A percentile compares a stretch with the other conserved stretches of the same genome.
phyloP scores from a whole-genome alignment of 169 alveolate genomes.

The Miamiensis avidus region DNA sequence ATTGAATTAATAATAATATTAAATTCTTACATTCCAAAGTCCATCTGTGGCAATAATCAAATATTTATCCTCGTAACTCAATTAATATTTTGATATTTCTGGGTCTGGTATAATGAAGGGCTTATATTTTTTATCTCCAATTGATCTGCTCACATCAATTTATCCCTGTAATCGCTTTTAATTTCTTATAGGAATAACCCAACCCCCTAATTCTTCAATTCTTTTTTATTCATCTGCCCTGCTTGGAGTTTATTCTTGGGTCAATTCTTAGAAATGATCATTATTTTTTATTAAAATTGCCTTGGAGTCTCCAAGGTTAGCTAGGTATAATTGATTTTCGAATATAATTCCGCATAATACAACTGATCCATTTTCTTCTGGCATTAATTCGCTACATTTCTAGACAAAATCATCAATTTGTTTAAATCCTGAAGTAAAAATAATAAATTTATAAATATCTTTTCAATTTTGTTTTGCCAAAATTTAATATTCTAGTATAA shows the following conservation, averaged over 20 bases:
- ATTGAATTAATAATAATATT: too few relatives aligned
- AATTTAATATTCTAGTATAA: too few relatives aligned
- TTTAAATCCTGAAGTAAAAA: conserved; percentile 7
- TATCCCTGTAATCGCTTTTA: conserved; percentile 50
- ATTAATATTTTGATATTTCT: conserved; percentile 26
- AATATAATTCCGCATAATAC: conserved; percentile 30
- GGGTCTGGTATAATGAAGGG: conserved; percentile 46
- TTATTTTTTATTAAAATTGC: conserved; percentile 39
- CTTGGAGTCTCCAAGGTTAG: conserved; percentile 60
- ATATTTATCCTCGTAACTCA: neutral
- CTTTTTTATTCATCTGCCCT: conserved; percentile 54
- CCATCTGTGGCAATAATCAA: neutral
- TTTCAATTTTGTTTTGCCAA: too few relatives aligned
- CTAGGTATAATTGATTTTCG: conserved; percentile 32
- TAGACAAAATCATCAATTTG: conserved; percentile 30
- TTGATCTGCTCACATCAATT: conserved; percentile 51
- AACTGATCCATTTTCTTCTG: conserved; percentile 41
- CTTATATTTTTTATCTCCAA: conserved; percentile 57
- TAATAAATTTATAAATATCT: too few relatives aligned
- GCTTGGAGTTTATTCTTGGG: conserved; percentile 46
- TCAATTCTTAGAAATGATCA: conserved; percentile 27
- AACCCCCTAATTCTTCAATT: conserved; percentile 27
- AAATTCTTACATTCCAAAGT: neutral
- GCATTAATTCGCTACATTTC: conserved; percentile 3
- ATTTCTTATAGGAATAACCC: conserved; percentile 24